A percentile compares a stretch with the other conserved stretches of the same genome.
Conservation (phyloP, 2,329 filamentous ascomycete species). For the Aspergillus nomiae region DNA sequence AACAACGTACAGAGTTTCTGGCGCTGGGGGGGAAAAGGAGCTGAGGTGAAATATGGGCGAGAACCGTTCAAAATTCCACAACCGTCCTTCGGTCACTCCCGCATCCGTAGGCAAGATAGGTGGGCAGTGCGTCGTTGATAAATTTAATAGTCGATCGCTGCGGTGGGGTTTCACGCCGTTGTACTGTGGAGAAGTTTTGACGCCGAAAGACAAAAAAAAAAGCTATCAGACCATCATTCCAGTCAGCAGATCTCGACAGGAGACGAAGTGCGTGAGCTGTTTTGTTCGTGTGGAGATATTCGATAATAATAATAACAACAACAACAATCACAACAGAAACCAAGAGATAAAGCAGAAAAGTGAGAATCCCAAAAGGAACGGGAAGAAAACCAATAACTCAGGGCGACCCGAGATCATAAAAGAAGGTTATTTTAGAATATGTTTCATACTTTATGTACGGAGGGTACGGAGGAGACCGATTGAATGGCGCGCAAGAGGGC, state of each 20-base stretch:
- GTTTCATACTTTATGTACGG: too few relatives aligned
- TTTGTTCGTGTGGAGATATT: too few relatives aligned
- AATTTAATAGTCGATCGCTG: neutral
- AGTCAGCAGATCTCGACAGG: neutral
- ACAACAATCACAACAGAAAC: neutral
- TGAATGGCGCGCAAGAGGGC: neutral
- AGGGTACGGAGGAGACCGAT: too few relatives aligned
- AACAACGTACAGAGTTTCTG: neutral
- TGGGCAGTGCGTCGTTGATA: too few relatives aligned
- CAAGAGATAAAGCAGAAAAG: neutral
- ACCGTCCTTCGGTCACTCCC: too few relatives aligned
- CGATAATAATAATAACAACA: neutral
- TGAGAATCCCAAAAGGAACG: too few relatives aligned
- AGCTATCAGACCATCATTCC: conserved; percentile 3
- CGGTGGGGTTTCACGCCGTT: too few relatives aligned
- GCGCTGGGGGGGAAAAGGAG: neutral
- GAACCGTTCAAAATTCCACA: neutral
- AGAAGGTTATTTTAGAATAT: neutral
- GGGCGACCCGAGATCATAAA: neutral
- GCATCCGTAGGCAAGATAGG: too few relatives aligned
- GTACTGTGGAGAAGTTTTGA: neutral
- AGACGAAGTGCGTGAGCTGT: neutral
- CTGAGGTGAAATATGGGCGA: neutral
- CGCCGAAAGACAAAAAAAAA: too few relatives aligned
- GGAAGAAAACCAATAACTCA: neutral